A percentile compares a stretch with the other conserved stretches of the same genome.
phyloP scores from a whole-genome alignment of 495 filamentous ascomycete genomes.

The Aspergillus nanangensis region DNA sequence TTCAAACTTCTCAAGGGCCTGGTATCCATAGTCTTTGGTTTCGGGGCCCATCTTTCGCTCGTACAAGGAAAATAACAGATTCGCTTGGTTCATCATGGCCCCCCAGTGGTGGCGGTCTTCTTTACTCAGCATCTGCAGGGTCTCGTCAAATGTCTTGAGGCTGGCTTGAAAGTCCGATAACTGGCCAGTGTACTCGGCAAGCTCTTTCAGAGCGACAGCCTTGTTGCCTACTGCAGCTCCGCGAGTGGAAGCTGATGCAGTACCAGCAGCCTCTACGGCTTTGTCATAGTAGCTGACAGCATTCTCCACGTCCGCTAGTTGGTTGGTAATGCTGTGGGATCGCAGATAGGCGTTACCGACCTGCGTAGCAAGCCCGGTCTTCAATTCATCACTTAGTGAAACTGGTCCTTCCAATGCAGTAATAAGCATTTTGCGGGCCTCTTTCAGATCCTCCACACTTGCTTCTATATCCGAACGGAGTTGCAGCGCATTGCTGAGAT shows the following conservation, averaged over 20 bases:
- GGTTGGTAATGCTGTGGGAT: not conserved
- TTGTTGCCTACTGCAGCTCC: not conserved
- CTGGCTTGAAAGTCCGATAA: not conserved
- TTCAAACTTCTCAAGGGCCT: not conserved
- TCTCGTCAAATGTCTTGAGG: not conserved
- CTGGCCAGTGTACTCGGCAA: not conserved
- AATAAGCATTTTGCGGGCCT: not conserved
- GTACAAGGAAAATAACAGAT: not conserved
- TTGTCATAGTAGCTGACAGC: not conserved
- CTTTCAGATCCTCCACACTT: slow-evolving; percentile 1
- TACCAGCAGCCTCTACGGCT: not conserved
- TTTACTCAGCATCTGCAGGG: not conserved
- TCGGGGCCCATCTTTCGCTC: not conserved
- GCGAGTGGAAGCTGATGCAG: not conserved
- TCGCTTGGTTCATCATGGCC: not conserved
- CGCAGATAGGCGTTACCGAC: not conserved
- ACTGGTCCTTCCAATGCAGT: not conserved
- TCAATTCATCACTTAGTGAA: not conserved
- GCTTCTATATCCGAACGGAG: not conserved
- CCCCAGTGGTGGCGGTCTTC: not conserved
- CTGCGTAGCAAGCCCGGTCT: not conserved
- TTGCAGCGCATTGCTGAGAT: not conserved
- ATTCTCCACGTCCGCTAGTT: slow-evolving; percentile 1
- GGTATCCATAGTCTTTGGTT: not conserved
- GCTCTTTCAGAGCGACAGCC: not conserved